Evolutionary conservation across 169 alveolate genomes (phyloP), one percentile per base, ranked within the genome.

Genomic region (Babesia microti): DNA sequence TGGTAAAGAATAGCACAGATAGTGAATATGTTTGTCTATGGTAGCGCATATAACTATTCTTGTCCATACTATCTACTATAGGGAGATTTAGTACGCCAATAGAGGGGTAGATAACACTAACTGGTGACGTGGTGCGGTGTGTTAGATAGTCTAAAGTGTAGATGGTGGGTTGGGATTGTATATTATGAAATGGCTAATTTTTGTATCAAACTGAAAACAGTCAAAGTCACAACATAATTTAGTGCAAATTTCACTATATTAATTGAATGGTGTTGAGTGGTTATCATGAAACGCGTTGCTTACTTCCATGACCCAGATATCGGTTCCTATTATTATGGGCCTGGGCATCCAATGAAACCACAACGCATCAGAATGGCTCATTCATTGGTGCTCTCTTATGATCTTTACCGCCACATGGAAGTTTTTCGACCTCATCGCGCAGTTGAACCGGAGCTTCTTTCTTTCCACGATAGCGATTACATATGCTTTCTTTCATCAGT

Each of bases 271-370:
- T n/a, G n/a, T 14, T 37, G 47, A 27, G 58, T 36, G 59, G 50
- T 55, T 14, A 79, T 71, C 75, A 69, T 66, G 36, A 74, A 75
- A 44, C 69, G 92, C 37, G 92, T 86, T 30, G 79, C 92, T 0
- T 90, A 90, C 68, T 87, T 87, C 46, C 85, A 89, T 44, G 94
- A 83, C 78, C 95, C 94, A 21, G 96, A 92, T 47, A 88, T 90
- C 24, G 98, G 97, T 5, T 84, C 95, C 36, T 95, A 83, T 67
- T 93, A 95, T 76, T 95, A 95, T 69, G 98, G 99, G 5, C 93
- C 95, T 7, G 98, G 98, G 3, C 99, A 95, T 63, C 99, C 99
- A n/a, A 95, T 95, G 99, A 95, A 95, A 61, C 99, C 99, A 4
- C 97, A 91, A 66, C 63, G 99, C 61, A 94, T 95, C 11, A 85